These are phyloP conservation scores for Scheffersomyces illinoinensis DNA, from an alignment of 1,139 yeast genomes.

Conservation along the genomic window DNA sequence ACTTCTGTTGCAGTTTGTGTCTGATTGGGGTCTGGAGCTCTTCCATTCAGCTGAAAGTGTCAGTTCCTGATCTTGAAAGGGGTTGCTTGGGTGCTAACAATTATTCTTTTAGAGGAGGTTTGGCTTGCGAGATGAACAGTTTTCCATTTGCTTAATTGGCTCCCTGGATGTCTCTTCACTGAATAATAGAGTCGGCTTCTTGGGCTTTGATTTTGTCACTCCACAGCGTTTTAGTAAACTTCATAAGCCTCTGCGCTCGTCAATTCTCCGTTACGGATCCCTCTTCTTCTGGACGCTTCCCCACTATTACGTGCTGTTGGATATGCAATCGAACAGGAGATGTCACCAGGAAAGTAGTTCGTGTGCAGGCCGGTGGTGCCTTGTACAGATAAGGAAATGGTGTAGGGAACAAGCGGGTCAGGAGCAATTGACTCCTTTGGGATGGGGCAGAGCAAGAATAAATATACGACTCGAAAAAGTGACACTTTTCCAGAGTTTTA, in stretches of 20 bases:
- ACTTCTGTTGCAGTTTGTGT: neutral
- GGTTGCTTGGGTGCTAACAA: neutral
- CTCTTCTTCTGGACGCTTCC: neutral
- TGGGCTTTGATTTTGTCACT: neutral
- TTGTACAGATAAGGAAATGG: neutral
- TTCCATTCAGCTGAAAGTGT: neutral
- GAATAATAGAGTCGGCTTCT: neutral
- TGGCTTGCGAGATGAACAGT: neutral
- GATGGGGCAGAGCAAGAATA: neutral
- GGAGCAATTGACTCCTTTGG: neutral
- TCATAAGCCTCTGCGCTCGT: too few relatives aligned
- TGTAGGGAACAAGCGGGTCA: neutral
- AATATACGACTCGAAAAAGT: neutral
- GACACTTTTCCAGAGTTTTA: neutral
- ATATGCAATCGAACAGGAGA: neutral
- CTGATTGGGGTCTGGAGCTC: neutral
- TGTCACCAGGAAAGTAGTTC: neutral
- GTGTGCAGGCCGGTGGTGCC: neutral
- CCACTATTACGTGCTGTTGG: neutral
- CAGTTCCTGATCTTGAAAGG: neutral
- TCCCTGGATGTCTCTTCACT: neutral
- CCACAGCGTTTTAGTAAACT: too few relatives aligned
- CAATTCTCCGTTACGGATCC: neutral
- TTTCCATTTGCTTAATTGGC: neutral
- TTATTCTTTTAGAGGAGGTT: too few relatives aligned